Percentiles rank a stretch among this genome's conserved stretches.
These are phyloP conservation scores for Salicornia ramosissima DNA, from an alignment of 148 eudicot genomes.

Conservation along the genomic window DNA sequence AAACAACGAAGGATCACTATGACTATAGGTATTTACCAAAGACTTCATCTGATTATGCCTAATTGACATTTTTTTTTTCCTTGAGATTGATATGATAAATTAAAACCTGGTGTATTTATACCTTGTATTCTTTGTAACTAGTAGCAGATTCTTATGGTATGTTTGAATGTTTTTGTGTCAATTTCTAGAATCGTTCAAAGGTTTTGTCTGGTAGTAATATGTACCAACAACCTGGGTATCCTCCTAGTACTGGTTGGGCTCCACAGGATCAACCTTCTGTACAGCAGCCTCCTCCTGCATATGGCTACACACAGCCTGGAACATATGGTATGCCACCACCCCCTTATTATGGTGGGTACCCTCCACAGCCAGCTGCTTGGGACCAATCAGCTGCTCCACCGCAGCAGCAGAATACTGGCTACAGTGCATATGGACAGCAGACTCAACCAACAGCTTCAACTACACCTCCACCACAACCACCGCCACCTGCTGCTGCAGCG, in stretches of 20 bases:
- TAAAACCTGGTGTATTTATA: no score
- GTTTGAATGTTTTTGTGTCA: conserved; percentile 1
- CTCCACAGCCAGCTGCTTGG: conserved; percentile 33
- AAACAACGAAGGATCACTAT: no score
- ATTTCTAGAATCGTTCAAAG: conserved; percentile 35
- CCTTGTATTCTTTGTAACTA: neutral
- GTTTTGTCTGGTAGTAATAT: conserved; percentile 26
- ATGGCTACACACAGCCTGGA: conserved; percentile 40
- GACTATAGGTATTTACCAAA: no score
- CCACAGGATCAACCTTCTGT: conserved; percentile 35
- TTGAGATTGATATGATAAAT: neutral
- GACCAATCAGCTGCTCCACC: conserved; percentile 30
- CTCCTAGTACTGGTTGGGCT: conserved; percentile 29
- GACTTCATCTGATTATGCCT: no score
- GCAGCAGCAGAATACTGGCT: conserved; percentile 27
- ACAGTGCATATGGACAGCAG: conserved; percentile 31
- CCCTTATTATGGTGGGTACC: conserved; percentile 38
- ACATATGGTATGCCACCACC: conserved; percentile 27
- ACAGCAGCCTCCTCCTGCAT: conserved; percentile 35
- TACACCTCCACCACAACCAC: no score
- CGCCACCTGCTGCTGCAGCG: conserved; percentile 29
- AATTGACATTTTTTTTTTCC: no score
- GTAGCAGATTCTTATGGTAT: neutral
- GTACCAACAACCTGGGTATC: conserved; percentile 29
- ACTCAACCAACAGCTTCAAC: conserved; percentile 28